phyloP scores from a whole-genome alignment of 371 early-diverging fungal species.

The Mortierella sp. region DNA sequence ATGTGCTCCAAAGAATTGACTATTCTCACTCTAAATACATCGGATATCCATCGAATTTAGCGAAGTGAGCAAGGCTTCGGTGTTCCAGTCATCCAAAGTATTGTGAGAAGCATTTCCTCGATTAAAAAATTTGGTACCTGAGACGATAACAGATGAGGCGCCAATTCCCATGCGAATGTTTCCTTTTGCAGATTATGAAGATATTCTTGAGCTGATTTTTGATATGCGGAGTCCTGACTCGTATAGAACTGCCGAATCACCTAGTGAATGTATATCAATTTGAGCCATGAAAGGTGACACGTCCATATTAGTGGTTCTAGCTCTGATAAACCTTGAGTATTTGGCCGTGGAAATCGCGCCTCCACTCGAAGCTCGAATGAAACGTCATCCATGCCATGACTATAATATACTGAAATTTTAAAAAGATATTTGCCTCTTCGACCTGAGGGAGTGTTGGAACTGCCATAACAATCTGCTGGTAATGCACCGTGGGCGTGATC shows the following conservation, averaged over 20 bases:
- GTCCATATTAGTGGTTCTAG: neutral
- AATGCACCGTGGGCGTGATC: constrained; percentile 50
- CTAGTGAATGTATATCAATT: constrained; percentile 17
- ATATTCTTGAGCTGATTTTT: constrained; percentile 75
- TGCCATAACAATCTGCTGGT: constrained; percentile 23
- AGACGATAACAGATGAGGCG: constrained; percentile 70
- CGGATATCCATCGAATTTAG: neutral
- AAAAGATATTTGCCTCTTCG: constrained; percentile 47
- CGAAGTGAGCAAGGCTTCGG: neutral
- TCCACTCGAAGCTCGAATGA: neutral
- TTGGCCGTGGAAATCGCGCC: neutral
- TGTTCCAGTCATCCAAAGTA: neutral
- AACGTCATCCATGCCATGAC: neutral
- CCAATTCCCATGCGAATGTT: constrained; percentile 82
- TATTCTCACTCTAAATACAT: constrained; percentile 66
- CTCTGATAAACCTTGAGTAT: neutral
- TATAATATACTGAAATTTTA: neutral
- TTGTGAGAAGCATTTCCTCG: neutral
- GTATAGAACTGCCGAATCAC: constrained; percentile 65
- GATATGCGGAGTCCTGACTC: constrained; percentile 57
- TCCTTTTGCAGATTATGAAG: constrained; percentile 78
- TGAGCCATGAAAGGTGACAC: neutral
- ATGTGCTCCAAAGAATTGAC: constrained; percentile 88
- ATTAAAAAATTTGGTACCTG: constrained; percentile 54
- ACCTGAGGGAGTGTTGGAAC: constrained; percentile 49